phyloP scores from a whole-genome alignment of 2,329 filamentous ascomycete genomes.

The Penicillium sp. region DNA sequence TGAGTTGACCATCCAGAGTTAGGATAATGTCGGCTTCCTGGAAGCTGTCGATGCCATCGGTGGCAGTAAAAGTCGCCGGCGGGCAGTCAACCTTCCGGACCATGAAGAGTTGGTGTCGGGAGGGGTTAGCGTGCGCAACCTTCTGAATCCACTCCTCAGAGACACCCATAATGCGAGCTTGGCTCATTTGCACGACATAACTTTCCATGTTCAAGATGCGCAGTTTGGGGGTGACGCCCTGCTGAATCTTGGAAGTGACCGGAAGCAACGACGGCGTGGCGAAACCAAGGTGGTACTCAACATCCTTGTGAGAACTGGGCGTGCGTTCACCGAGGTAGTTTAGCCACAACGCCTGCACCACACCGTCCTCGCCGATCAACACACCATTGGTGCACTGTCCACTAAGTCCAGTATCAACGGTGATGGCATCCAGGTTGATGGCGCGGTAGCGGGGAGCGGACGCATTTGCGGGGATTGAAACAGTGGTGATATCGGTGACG shows the following conservation, averaged over 20 bases:
- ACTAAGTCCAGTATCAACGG: constrained; percentile 88
- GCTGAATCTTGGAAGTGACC: constrained; percentile 81
- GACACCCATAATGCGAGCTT: constrained; percentile 95
- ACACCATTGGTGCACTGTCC: constrained; percentile 93
- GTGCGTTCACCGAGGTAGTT: constrained; percentile 92
- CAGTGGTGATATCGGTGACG: constrained; percentile 95
- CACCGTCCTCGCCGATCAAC: constrained; percentile 82
- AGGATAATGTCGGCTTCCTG: constrained; percentile 90
- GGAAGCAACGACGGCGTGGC: constrained; percentile 85
- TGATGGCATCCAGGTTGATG: constrained; percentile 94
- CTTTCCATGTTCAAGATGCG: constrained; percentile 93
- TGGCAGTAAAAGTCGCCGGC: constrained; percentile 41
- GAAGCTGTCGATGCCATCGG: constrained; percentile 57
- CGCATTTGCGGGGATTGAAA: constrained; percentile 91
- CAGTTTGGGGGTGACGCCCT: constrained; percentile 73
- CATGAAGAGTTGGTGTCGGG: constrained; percentile 97
- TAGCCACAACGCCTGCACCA: constrained; percentile 92
- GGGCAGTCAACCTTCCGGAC: constrained; percentile 81
- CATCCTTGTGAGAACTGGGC: constrained; percentile 75
- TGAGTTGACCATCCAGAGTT: constrained; percentile 84
- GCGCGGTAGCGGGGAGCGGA: constrained; percentile 90
- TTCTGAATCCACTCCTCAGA: constrained; percentile 93
- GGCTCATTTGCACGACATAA: constrained; percentile 92
- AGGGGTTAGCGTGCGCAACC: constrained; percentile 82
- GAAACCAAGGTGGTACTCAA: constrained; percentile 93